Evolutionary conservation across 345 rosid genomes (phyloP), one percentile per base, ranked within the genome.

Genomic region (Hirschfeldia incana): DNA sequence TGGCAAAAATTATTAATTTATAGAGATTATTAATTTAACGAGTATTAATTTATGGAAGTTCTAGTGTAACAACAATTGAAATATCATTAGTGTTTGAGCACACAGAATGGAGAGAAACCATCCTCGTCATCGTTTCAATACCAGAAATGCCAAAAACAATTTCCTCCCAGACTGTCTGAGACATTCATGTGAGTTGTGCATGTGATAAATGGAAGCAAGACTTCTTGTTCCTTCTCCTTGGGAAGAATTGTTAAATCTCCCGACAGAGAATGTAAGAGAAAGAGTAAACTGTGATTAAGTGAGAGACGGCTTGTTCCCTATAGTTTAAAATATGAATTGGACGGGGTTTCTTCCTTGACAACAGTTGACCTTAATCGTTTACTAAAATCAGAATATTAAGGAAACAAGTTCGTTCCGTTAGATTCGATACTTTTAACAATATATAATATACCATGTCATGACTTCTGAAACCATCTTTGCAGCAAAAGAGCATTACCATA

Each of bases 301-400:
- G 46, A 39, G 46, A 39, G 46, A 8, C 46, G 9, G 9, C 46
- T 39, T 39, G 46, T 39, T 39, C 4, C 46, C n/a, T 44, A 4
- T 44, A 11, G 51, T 44, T 44, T 44, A 44, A 44, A 44, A 29
- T 29, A 29, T 44, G 51, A 34, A 60, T 60, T 11, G 65, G 30
- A 26, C 58, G 32, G 46, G 13, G 36, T 67, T 33, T 67, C 72
- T 55, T 44, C 36, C 26, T 46, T 67, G 9, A 49, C 53, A 66
- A 66, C 30, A 37, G 58, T 67, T 46, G 72, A 67, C 72, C 58
- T 67, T 44, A 46, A 44, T 8, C 58, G 59, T 27, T 28, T 4
- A 29, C 26, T 13, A 68, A 36, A 7, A 28, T 1, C 13, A 46
- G 26, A 44, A 68, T 46, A 44, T 27, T 33, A 32, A 39, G 27